Base-by-base conservation (phyloP, 495 filamentous ascomycete genomes). In the Penicillium tannophilum region DNA sequence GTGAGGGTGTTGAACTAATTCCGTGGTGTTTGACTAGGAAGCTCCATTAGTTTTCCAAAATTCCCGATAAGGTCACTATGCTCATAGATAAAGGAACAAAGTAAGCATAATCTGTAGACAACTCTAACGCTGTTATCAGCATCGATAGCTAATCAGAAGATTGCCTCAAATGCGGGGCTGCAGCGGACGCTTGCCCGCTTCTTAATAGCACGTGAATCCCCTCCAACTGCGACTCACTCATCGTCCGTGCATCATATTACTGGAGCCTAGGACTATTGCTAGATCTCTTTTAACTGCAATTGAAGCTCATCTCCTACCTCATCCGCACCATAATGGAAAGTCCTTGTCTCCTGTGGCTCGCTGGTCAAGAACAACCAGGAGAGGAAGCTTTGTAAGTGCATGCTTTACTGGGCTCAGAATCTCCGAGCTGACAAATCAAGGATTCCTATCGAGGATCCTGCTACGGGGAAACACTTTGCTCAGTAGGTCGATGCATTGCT, bases 371-470 rank as follows among this genome's bases (percentile, higher is more conserved):
- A 6, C 39, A 36, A 47, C 28, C 39, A 6, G 53, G 53, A 20
- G 41, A 42, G 28, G 41, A 45, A 33, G 11, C 53, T 45, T 31
- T 36, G 53, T 55, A 47, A 1, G 53, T 36, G 6, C 33, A 10
- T 19, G 3, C 8, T 28, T 6, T 6, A 26, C 42, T 41, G 24
- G 7, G 33, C 10, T 47, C 28, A 6, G 12, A 46, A 33, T 4
- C 14, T 20, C 1, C 24, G 16, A 30, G 42, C 45, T 48, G 7
- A 48, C 42, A 9, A 49, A 3, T 31, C 16, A 23, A 68, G 66
- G n/a, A 66, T 69, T 20, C 51, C 58, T 4, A 55, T 69, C 14
- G 63, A 66, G 39, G 55, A 69, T 42, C 67, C 67, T 30, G 56
- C 67, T 16, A 69, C 64, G 0, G 52, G 64, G 4, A 57, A 67